Evolutionary conservation across 768 basidiomycete genomes (phyloP).

Genomic region (Hericium alpestre): DNA sequence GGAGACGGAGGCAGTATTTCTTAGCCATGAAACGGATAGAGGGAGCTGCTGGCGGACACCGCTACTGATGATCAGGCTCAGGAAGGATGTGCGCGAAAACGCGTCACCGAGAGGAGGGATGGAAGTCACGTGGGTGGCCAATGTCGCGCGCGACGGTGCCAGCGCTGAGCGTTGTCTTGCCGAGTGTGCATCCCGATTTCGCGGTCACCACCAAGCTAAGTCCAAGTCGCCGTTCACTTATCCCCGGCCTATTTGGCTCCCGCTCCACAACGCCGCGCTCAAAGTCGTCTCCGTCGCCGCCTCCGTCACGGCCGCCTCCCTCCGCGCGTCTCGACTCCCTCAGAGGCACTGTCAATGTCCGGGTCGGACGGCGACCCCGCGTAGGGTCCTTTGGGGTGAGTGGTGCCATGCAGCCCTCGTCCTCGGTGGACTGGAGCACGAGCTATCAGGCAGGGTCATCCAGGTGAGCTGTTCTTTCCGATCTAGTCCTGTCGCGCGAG

Average conservation of each 20-base stretch:
- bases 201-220: too few relatives aligned
- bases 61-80: too few relatives aligned
- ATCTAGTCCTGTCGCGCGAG: too few relatives aligned
- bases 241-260: not conserved
- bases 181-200: too few relatives aligned
- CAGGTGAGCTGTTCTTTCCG: conserved; percentile 33
- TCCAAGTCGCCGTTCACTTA: not conserved
- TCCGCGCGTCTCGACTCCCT: conserved; percentile 38
- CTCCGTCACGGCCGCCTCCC: conserved; percentile 40
- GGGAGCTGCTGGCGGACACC: too few relatives aligned
- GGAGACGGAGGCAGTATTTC: too few relatives aligned
- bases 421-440: conserved; percentile 63
- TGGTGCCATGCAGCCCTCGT: conserved; percentile 15
- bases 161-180: too few relatives aligned
- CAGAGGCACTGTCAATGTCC: conserved; percentile 27
- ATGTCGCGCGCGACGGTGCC: too few relatives aligned
- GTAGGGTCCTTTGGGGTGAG: conserved; percentile 16
- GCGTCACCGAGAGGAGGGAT: too few relatives aligned
- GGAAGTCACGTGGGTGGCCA: too few relatives aligned
- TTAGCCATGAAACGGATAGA: too few relatives aligned
- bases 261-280: conserved; percentile 56
- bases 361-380: conserved; percentile 22
- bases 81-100: too few relatives aligned
- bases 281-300: conserved; percentile 68
- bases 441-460: conserved; percentile 84